These are phyloP conservation scores for Colletotrichum siamense DNA, from an alignment of 2,329 filamentous ascomycete genomes.

Conservation along the genomic window DNA sequence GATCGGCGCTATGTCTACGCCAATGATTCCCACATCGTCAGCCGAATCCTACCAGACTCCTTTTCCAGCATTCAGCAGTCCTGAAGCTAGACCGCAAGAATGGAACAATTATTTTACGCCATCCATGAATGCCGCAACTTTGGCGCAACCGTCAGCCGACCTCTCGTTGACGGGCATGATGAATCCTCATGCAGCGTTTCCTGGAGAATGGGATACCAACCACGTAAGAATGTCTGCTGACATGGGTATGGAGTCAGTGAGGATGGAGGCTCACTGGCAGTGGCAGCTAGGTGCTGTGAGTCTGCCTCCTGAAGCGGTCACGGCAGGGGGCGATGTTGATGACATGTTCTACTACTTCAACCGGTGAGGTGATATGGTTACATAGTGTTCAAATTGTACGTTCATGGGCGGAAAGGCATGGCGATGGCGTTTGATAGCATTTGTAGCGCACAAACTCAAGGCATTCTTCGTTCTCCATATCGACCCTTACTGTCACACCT, in stretches of 20 bases:
- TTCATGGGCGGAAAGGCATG: neutral
- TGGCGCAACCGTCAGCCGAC: neutral
- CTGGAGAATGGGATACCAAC: neutral
- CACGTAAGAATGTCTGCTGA: neutral
- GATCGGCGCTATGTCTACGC: slow-evolving; percentile 23
- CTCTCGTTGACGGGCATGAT: neutral
- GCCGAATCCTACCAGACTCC: slow-evolving; percentile 17
- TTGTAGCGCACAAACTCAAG: neutral
- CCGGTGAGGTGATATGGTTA: neutral
- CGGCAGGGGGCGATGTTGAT: slow-evolving; percentile 24
- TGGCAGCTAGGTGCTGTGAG: slow-evolving; percentile 23
- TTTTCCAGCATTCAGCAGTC: slow-evolving; percentile 26
- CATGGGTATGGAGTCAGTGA: neutral
- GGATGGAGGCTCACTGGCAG: neutral
- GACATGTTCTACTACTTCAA: slow-evolving; percentile 20
- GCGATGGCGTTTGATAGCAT: neutral
- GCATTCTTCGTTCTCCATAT: neutral
- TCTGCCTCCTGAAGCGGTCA: slow-evolving; percentile 23
- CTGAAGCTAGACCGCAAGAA: slow-evolving; percentile 27
- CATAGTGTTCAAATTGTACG: neutral
- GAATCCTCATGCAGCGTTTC: neutral
- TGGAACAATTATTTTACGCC: slow-evolving; percentile 23
- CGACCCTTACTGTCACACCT: neutral
- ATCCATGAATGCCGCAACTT: neutral
- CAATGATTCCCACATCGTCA: slow-evolving; percentile 1